Percentiles rank a stretch among this genome's conserved stretches.
phyloP scores from a whole-genome alignment of 1,284 basidiomycete genomes.

The Heterobasidion irregulare region DNA sequence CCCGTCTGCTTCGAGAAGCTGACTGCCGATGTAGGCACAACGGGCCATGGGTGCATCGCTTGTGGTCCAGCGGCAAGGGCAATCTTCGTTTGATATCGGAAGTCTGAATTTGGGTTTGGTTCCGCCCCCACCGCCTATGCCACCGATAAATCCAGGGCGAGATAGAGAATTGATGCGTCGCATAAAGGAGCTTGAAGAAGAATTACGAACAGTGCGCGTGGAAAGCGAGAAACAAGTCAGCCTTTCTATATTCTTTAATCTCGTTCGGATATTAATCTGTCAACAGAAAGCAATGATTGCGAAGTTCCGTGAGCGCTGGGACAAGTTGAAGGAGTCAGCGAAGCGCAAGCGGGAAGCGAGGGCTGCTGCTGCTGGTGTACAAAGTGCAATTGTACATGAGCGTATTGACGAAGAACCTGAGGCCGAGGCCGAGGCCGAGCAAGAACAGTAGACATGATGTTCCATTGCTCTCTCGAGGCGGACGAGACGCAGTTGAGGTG shows the following conservation, averaged over 20 bases:
- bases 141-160: constrained; percentile 36
- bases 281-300: constrained; percentile 71
- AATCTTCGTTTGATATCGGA: constrained; percentile 33
- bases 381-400: constrained; percentile 42
- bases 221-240: constrained; percentile 81
- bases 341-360: constrained; percentile 83
- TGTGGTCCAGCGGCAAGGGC: constrained; percentile 33
- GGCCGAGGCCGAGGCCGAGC: constrained; percentile 39
- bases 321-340: constrained; percentile 80
- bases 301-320: constrained; percentile 82
- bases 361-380: constrained; percentile 38
- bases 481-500: too few species aligned
- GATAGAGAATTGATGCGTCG: constrained; percentile 61
- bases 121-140: constrained; percentile 35
- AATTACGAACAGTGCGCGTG: constrained; percentile 49
- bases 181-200: constrained; percentile 74
- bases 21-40: constrained; percentile 47
- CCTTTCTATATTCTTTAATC: constrained; percentile 7
- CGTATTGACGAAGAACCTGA: constrained; percentile 75
- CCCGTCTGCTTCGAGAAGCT: not conserved
- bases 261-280: constrained; percentile 9
- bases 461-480: too few species aligned
- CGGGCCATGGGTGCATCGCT: constrained; percentile 65
- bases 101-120: constrained; percentile 46
- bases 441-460: constrained; percentile 10